Percentiles rank a stretch among this genome's conserved stretches.
Evolutionary conservation across 2,329 filamentous ascomycete species (phyloP).

Genomic region (Alternaria metachromatica): DNA sequence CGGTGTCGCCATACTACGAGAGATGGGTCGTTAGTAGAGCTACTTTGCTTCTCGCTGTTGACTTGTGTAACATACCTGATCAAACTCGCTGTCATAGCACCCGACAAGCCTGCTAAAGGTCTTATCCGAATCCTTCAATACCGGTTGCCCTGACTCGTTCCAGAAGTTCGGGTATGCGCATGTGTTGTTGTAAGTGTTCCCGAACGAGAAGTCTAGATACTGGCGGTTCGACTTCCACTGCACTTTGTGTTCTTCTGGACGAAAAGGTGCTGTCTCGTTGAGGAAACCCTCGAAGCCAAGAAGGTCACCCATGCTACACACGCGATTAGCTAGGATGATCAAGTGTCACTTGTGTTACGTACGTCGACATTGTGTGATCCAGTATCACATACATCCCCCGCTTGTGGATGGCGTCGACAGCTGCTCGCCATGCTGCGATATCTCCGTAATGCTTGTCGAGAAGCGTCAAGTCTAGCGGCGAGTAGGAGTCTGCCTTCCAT

Average conservation of each 20-base stretch:
- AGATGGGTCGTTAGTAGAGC: background rate
- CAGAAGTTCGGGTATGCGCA: background rate
- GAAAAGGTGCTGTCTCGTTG: background rate
- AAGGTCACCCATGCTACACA: background rate
- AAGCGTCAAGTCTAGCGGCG: slow-evolving; percentile 66
- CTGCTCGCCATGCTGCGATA: slow-evolving; percentile 63
- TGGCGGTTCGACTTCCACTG: background rate
- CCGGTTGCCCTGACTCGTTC: background rate
- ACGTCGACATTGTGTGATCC: slow-evolving; percentile 69
- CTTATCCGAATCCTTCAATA: background rate
- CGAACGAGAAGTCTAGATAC: background rate
- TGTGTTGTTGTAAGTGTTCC: background rate
- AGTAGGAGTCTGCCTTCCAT: slow-evolving; percentile 68
- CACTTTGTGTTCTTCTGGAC: background rate
- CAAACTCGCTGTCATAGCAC: background rate
- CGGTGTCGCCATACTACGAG: background rate
- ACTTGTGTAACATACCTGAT: background rate
- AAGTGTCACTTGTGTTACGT: background rate
- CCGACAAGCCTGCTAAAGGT: background rate
- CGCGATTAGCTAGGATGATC: background rate
- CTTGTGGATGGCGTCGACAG: slow-evolving; percentile 66
- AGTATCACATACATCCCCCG: slow-evolving; percentile 70
- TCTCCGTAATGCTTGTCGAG: slow-evolving; percentile 68
- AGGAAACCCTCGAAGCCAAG: background rate
- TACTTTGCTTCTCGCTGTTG: background rate